Base-by-base conservation (phyloP, 2,329 filamentous ascomycete species). In the Aspergillus sergii region DNA sequence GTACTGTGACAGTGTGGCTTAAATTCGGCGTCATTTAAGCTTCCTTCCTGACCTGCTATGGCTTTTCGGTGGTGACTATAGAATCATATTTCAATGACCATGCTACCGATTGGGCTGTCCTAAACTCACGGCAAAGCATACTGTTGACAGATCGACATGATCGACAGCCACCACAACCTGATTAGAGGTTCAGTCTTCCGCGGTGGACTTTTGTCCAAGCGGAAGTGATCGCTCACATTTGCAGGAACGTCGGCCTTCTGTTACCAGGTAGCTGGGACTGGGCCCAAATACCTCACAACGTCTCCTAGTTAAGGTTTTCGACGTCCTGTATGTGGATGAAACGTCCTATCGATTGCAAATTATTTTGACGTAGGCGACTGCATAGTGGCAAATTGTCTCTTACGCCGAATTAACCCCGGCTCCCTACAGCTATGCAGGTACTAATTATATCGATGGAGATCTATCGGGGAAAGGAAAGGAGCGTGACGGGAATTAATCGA, bases 201-300 rank as follows among this genome's bases (percentile, higher is more conserved):
- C 62, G 51, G 54, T 23, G n/a, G 59, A 34, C 55, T 41, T 41
- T 61, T 58, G 51, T 50, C 62, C 34, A 39, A 62, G 51, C 62
- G 53, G 63, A 61, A 51, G 60, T 65, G 71, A 73, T 69, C 71
- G 71, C 71, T 72, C 71, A 73, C 69, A 73, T 72, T 72, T 51
- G 28, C 34, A n/a, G 21, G 19, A 39, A 12, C 7, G 4, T 19
- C n/a, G 9, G 26, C 19, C 34, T 45, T 53, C 11, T 7, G 4
- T 19, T 36, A 57, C 48, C 30, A 53, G 45, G 48, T 59, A 34
- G 34, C 54, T 53, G 54, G 48, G 28, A 59, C 34, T 26, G 34
- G 32, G n/a, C 45, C 39, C 23, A 14, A 21, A 28, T 51, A 23
- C 32, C 57, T 46, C 11, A 21, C 39, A 57, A 57, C 23, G 39